Conservation (phyloP, 2,329 filamentous ascomycete species). For the Monosporascus sp. region DNA sequence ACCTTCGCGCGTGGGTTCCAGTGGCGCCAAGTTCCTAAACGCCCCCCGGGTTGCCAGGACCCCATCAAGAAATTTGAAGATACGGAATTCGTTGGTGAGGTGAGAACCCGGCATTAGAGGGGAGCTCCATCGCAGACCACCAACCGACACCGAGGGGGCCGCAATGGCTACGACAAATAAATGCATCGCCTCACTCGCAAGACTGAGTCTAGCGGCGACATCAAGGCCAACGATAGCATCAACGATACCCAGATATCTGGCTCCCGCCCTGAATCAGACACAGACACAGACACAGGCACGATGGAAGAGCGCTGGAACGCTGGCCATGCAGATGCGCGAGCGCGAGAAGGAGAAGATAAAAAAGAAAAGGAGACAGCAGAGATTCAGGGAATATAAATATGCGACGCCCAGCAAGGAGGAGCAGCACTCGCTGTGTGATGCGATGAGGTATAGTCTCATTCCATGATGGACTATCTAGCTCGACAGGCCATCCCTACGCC, state of each 20-base stretch:
- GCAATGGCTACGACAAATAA: conserved; percentile 47
- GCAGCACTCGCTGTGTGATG: conserved; percentile 81
- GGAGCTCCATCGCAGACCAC: neutral
- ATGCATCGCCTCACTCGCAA: conserved; percentile 50
- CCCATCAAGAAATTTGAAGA: conserved; percentile 7
- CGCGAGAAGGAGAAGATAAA: conserved; percentile 48
- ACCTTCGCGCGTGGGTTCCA: too few relatives aligned
- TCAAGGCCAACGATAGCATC: conserved; percentile 35
- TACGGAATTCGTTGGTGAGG: neutral
- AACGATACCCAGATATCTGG: conserved; percentile 42
- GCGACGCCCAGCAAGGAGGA: conserved; percentile 59
- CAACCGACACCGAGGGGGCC: conserved; percentile 7
- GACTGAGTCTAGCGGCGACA: conserved; percentile 38
- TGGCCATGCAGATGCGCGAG: conserved; percentile 31
- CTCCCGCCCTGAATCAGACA: conserved; percentile 27
- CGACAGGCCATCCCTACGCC: conserved; percentile 5
- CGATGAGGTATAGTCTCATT: conserved; percentile 63
- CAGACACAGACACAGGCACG: conserved; percentile 39
- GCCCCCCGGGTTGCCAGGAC: conserved; percentile 10
- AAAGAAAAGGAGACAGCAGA: conserved; percentile 58
- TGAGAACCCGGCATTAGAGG: neutral
- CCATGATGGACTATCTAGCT: conserved; percentile 13
- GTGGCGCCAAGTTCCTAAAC: neutral
- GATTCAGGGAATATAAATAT: conserved; percentile 58
- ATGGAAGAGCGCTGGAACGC: conserved; percentile 28